These are phyloP conservation scores for Pestalotiopsis fici DNA, from an alignment of 2,329 filamentous ascomycete species.

Conservation along the genomic window DNA sequence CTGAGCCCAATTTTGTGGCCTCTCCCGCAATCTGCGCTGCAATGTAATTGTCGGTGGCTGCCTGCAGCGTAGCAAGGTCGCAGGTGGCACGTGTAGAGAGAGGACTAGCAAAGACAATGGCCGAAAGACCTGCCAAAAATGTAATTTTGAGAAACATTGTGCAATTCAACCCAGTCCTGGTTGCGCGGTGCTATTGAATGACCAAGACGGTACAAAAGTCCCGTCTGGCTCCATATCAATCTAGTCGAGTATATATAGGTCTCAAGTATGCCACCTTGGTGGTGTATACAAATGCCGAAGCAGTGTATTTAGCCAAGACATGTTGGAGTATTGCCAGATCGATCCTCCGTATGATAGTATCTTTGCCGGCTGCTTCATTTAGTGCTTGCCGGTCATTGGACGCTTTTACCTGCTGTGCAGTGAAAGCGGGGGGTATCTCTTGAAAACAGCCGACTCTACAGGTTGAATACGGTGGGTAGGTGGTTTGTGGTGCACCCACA, in stretches of 20 bases:
- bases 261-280: background rate
- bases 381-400: background rate
- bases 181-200: too few species aligned
- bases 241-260: background rate
- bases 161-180: background rate
- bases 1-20: slow-evolving; percentile 12
- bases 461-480: too few species aligned
- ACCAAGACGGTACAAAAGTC: too few species aligned
- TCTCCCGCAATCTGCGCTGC: slow-evolving; percentile 22
- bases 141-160: background rate
- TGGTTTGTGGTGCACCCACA: too few species aligned
- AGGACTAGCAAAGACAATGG: background rate
- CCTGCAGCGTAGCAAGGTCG: slow-evolving; percentile 20
- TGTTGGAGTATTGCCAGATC: background rate
- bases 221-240: too few species aligned
- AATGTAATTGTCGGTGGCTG: slow-evolving; percentile 23
- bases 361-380: background rate
- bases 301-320: background rate
- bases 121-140: background rate
- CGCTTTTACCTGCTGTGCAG: background rate
- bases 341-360: background rate
- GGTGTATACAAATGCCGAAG: background rate
- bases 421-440: background rate
- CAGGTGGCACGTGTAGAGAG: slow-evolving; percentile 13
- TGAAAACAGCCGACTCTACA: background rate